Evolutionary conservation across 768 basidiomycete species (phyloP), one percentile per base, ranked within the genome.

Genomic region (Boletus subparvulus): DNA sequence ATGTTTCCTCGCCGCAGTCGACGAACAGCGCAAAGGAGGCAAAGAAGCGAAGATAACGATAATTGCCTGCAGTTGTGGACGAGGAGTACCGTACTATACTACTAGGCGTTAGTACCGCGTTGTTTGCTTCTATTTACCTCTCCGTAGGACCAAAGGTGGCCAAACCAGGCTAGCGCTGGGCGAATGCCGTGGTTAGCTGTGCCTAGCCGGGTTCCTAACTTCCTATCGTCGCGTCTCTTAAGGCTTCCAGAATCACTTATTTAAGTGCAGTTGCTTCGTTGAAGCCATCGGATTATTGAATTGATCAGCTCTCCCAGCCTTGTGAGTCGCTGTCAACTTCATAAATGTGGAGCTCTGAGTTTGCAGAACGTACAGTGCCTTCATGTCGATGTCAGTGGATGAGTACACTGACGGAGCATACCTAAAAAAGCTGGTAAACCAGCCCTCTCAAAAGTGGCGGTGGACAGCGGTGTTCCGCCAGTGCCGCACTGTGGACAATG

Each of bases 351-450:
- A 24, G 19, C 35, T 50, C 47, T 52, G 50, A 58, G 49, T 9
- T 17, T 11, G 32, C 32, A 12, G 13, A 42, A 32, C 28, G 17
- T 21, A 32, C 24, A 36, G 24, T 14, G 28, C 45, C 40, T 19
- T 46, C 54, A 35, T 44, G 48, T 41, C 54, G 46, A 16, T 3
- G 32, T 13, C 52, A 47, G 35, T 17, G 13, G 12, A 33, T 16
- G 10, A 30, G 33, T 26, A 56, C 48, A 47, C 41, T 6, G 11
- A 41, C 57, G 6, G 44, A 58, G 49, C 28, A 32, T 11, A 26
- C 66, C 56, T 9, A 47, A 61, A 60, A 51, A 12, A 39, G 65
- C 24, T 49, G 37, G 13, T 39, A 47, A 42, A 42, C 42, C 26
- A n/a, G 14, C n/a, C 1, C 5, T 39, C 46, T 21, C 13, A 12